Evolutionary conservation across 768 basidiomycete genomes (phyloP).

Genomic region (Naganishia randhawae): DNA sequence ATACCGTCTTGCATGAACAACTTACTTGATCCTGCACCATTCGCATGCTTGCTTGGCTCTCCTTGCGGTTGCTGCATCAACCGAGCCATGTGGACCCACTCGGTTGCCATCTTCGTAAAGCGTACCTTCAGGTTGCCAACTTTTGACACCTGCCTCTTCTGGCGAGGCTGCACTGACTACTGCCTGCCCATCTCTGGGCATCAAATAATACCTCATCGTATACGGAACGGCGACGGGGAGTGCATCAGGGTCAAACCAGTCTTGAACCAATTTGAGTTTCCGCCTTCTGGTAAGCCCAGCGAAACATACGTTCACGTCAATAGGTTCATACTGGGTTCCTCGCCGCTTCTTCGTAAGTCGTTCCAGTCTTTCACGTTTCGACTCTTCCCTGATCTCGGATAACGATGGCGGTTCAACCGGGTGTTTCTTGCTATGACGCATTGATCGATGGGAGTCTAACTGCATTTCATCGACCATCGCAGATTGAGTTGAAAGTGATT

Average conservation of each 20-base stretch:
- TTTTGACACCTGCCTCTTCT: conserved; percentile 4
- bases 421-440: neutral
- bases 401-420: neutral
- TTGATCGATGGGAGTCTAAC: neutral
- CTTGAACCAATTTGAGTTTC: conserved; percentile 6
- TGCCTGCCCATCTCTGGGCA: conserved; percentile 7
- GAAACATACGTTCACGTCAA: conserved; percentile 5
- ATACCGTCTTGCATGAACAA: neutral
- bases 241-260: conserved; percentile 8
- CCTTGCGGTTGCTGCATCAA: conserved; percentile 1
- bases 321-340: neutral
- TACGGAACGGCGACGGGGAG: conserved; percentile 11
- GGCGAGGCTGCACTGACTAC: conserved; percentile 4
- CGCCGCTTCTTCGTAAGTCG: neutral
- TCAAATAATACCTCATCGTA: conserved; percentile 14
- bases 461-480: neutral
- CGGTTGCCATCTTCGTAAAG: conserved; percentile 14
- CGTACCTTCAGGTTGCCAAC: conserved; percentile 2
- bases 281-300: conserved; percentile 1
- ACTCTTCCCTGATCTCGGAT: neutral
- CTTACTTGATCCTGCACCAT: conserved; percentile 8
- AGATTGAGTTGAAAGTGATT: neutral
- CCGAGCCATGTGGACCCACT: conserved; percentile 13
- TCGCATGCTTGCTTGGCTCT: conserved; percentile 11
- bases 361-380: neutral